Evolutionary conservation across 164 flowering plant genomes (phyloP), one percentile per base, ranked within the genome.

Genomic region (Liriodendron chinense): DNA sequence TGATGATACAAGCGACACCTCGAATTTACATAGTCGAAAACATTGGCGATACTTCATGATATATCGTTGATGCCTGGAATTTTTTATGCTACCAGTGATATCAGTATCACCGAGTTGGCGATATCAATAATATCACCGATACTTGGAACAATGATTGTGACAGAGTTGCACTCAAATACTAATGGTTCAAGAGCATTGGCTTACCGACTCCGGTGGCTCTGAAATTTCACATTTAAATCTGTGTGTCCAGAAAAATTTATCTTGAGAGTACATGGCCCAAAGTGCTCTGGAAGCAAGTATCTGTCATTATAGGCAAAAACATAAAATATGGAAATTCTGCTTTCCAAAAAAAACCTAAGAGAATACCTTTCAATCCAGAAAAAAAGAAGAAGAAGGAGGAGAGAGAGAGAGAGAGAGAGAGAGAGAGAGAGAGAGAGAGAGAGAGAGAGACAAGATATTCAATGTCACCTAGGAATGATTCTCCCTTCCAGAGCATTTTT

Each of bases 151-250:
- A 4, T 34, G 43, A 34, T 3, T 53, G 18, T 53, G 59, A 13
- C 23, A 4, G 10, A 63, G 66, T 22, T 63, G 66, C 25, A 63
- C 23, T 63, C 25, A 22, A 7, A 63, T 2, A 8, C 23, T 63
- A 22, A 63, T 22, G 43, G 49, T 43, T 28, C 10, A 22, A 26
- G 13, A 64, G 43, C 7, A 21, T 9, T 56, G 62, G 26, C 68
- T 64, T 80, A 95, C 99, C 99, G 91, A 89, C 99, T 95, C 25
- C 99, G 84, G 74, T 93, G 98, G 78, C 91, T 86, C 85, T 95
- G 99, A 74, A 95, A 95, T 80, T 95, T 95, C 26, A 95, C 96
- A 85, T 86, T 95, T 82, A 95, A 78, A 82, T 95, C 99, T 18
- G 92, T 90, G 70, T 96, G 97, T 9, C 92, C 99, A 82, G 99